Conservation (phyloP, 352 stramenopile genomes). For the Blastocystis sp. region DNA sequence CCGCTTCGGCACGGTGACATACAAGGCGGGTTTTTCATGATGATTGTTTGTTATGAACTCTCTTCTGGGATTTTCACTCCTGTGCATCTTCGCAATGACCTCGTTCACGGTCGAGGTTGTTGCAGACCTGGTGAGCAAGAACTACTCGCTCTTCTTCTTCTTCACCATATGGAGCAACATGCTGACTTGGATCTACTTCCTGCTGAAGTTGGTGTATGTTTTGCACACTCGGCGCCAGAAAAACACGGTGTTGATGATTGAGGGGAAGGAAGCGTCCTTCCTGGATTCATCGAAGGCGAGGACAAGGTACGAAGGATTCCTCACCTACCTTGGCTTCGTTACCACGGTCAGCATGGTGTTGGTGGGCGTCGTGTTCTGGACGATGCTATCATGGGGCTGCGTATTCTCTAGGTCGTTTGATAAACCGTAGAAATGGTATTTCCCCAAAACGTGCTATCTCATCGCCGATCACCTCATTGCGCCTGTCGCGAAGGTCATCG, state of each 20-base stretch:
- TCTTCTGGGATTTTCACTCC: background rate
- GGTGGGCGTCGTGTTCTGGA: conserved; percentile 55
- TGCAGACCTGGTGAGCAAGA: background rate
- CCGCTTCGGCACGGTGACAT: conserved; percentile 40
- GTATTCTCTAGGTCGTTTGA: background rate
- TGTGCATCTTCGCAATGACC: background rate
- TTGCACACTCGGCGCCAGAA: background rate
- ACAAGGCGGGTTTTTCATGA: conserved; percentile 1
- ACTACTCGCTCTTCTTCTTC: conserved; percentile 14
- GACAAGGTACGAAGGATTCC: background rate
- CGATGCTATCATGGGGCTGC: background rate
- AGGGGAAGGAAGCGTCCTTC: background rate
- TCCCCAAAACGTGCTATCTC: background rate
- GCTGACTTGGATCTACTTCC: conserved; percentile 53
- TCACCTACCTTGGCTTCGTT: conserved; percentile 11
- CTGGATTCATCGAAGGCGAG: background rate
- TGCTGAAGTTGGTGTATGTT: conserved; percentile 28
- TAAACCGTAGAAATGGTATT: conserved; percentile 32
- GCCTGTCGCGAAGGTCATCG: conserved; percentile 27
- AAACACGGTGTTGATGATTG: background rate
- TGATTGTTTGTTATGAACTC: conserved; percentile 2
- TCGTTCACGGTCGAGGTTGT: background rate
- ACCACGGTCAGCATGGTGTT: conserved; percentile 33
- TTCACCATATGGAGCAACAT: conserved; percentile 42
- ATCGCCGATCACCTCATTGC: conserved; percentile 51